A percentile compares a stretch with the other conserved stretches of the same genome.
phyloP scores from a whole-genome alignment of 495 filamentous ascomycete species.

The Symbiotaphrina buchneri region DNA sequence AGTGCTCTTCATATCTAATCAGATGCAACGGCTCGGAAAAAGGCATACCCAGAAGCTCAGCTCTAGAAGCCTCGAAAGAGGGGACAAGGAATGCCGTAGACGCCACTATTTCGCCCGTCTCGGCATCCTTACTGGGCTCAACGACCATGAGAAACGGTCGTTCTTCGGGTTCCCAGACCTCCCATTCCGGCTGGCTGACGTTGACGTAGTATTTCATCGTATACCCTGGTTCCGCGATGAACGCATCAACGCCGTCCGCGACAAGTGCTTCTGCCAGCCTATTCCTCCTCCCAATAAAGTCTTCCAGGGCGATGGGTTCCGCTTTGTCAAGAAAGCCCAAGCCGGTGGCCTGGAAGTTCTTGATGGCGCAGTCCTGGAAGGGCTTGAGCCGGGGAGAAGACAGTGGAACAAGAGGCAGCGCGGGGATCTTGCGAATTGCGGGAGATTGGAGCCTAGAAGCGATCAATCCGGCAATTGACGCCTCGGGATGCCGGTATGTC shows the following conservation, averaged over 20 bases:
- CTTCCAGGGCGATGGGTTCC: constrained; percentile 14
- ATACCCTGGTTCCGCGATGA: constrained; percentile 31
- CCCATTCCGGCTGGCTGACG: constrained; percentile 29
- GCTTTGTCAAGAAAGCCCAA: constrained; percentile 22
- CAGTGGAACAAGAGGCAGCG: background rate
- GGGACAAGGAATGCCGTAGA: constrained; percentile 26
- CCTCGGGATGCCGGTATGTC: too few species aligned
- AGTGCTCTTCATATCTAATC: constrained; percentile 31
- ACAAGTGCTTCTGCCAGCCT: constrained; percentile 23
- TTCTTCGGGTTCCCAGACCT: constrained; percentile 35
- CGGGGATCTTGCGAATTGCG: too few species aligned
- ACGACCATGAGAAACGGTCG: constrained; percentile 31
- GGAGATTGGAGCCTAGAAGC: too few species aligned
- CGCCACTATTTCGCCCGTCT: constrained; percentile 16
- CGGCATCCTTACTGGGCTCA: constrained; percentile 12
- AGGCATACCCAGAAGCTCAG: constrained; percentile 25
- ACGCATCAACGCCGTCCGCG: constrained; percentile 20
- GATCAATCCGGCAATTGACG: too few species aligned
- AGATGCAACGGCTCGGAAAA: constrained; percentile 20
- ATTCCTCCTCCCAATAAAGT: constrained; percentile 22
- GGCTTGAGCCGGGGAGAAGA: background rate
- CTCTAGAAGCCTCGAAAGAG: constrained; percentile 28
- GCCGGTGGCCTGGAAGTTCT: constrained; percentile 16
- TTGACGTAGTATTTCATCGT: constrained; percentile 34
- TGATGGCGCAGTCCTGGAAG: constrained; percentile 22